phyloP scores from a whole-genome alignment of 495 filamentous ascomycete genomes.

The Tuber borchii region DNA sequence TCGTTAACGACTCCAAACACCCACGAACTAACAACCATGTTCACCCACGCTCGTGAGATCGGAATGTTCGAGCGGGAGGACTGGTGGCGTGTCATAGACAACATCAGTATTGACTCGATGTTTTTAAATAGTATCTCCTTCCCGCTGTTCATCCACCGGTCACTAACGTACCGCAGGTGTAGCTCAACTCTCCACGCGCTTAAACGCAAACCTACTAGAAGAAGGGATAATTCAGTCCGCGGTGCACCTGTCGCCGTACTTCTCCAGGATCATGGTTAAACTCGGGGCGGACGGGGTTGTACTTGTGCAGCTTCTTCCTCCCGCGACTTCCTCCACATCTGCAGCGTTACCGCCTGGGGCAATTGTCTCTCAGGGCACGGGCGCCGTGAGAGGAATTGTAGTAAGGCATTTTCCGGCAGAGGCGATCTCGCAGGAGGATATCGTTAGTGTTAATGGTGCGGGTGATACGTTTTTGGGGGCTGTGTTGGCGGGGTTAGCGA shows the following conservation, averaged over 20 bases:
- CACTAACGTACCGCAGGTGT: constrained; percentile 19
- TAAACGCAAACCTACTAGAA: constrained; percentile 59
- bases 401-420: constrained; percentile 71
- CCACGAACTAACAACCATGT: constrained; percentile 70
- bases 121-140: constrained; percentile 28
- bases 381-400: constrained; percentile 50
- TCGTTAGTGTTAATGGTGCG: constrained; percentile 87
- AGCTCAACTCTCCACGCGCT: constrained; percentile 54
- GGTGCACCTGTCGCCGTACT: constrained; percentile 79
- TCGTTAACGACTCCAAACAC: constrained; percentile 75
- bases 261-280: constrained; percentile 78
- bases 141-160: background rate
- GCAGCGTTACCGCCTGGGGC: background rate
- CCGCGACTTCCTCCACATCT: constrained; percentile 48
- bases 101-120: constrained; percentile 51
- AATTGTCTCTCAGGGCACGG: constrained; percentile 7
- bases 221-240: constrained; percentile 72
- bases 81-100: constrained; percentile 79
- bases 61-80: constrained; percentile 58
- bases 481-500: constrained; percentile 55
- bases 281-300: constrained; percentile 74
- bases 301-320: constrained; percentile 60
- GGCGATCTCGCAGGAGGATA: constrained; percentile 52
- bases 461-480: constrained; percentile 90
- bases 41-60: constrained; percentile 51